Percentiles rank a stretch among this genome's conserved stretches.
Evolutionary conservation across 345 rosid genomes (phyloP).

Genomic region (Streptanthus diversifolius): DNA sequence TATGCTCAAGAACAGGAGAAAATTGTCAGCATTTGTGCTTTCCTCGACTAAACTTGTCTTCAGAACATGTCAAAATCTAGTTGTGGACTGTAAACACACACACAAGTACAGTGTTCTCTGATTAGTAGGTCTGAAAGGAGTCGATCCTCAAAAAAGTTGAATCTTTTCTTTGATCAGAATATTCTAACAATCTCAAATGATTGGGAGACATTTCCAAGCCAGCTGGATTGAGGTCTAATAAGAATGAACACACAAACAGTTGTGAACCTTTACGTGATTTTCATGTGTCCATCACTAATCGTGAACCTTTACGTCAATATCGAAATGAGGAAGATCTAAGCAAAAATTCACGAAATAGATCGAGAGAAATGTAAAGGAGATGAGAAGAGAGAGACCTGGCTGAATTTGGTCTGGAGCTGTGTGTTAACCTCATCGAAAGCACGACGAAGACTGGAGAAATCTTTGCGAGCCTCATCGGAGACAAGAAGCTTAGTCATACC

Average conservation of each 20-base stretch:
- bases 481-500: conserved; percentile 91
- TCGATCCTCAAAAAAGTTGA: background rate
- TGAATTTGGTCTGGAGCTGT: conserved; percentile 87
- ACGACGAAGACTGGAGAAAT: conserved; percentile 85
- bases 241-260: background rate
- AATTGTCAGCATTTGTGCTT: background rate
- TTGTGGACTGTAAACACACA: background rate
- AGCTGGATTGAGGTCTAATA: background rate
- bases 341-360: background rate
- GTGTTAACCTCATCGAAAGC: conserved; percentile 89
- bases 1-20: background rate
- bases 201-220: background rate
- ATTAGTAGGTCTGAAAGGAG: background rate
- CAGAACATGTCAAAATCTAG: background rate
- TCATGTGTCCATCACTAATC: background rate
- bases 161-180: background rate
- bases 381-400: conserved; percentile 47
- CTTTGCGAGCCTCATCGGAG: conserved; percentile 91
- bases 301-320: background rate
- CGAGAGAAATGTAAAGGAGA: background rate
- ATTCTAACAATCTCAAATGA: background rate
- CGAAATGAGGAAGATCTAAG: background rate
- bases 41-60: too few relatives aligned
- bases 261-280: background rate
- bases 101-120: background rate